These are phyloP conservation scores for Nemophila menziesii DNA, from an alignment of 257 asterid genomes.

Conservation along the genomic window DNA sequence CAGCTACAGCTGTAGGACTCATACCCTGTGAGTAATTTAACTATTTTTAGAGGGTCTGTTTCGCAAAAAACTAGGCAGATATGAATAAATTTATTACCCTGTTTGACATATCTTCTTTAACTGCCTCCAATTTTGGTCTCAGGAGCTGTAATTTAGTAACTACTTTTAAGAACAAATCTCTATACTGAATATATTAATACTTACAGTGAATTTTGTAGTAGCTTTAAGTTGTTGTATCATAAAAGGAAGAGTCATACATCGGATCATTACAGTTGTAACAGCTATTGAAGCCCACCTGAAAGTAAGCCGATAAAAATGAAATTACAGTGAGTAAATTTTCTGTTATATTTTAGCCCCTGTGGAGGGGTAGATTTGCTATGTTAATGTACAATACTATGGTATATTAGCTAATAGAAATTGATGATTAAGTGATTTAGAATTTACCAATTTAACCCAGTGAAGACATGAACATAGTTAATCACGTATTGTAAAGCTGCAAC, in stretches of 20 bases:
- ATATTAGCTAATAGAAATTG: too few relatives aligned
- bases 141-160: too few relatives aligned
- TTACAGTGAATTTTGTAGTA: slow-evolving; percentile 65
- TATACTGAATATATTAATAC: too few relatives aligned
- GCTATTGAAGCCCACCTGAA: slow-evolving; percentile 87
- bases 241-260: slow-evolving; percentile 50
- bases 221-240: slow-evolving; percentile 67
- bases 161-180: too few relatives aligned
- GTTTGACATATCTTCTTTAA: slow-evolving; percentile 59
- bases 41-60: neutral
- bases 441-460: slow-evolving; percentile 66
- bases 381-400: too few relatives aligned
- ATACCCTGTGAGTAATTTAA: slow-evolving; percentile 38
- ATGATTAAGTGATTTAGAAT: too few relatives aligned
- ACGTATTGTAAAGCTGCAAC: slow-evolving; percentile 71
- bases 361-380: too few relatives aligned
- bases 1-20: slow-evolving; percentile 63
- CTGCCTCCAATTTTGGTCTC: slow-evolving; percentile 56
- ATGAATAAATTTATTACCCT: too few relatives aligned
- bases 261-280: slow-evolving; percentile 54
- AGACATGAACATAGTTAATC: slow-evolving; percentile 61
- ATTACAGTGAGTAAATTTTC: too few relatives aligned
- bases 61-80: neutral
- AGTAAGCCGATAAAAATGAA: too few relatives aligned
- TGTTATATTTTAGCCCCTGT: too few relatives aligned